Evolutionary conservation across 129 eudicot species (phyloP), one percentile per base, ranked within the genome.

Genomic region (Logfia minima): DNA sequence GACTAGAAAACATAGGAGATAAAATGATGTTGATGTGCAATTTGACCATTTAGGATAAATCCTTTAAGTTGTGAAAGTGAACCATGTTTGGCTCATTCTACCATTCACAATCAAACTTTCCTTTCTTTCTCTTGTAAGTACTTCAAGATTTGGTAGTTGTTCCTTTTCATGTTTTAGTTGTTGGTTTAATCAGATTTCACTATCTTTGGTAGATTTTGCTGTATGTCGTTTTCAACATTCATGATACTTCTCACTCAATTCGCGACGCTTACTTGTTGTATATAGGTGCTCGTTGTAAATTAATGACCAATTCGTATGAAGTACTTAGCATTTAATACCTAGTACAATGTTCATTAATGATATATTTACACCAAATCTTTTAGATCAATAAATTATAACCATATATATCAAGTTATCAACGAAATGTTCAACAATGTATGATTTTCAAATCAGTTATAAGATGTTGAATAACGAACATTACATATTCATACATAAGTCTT

Each of bases 31-130:
- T 16, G 75, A 55, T 68, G 68, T 14, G 56, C 45, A 56, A 22
- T 68, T 74, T 58, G 80, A 81, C 71, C 60, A 74, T 60, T 76
- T 48, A 28, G 84, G 80, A 81, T 81, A 81, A 75, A 71, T 68
- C 32, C 18, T 75, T 75, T 75, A 76, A 75, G 66, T 31, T 34
- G 65, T 75, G 84, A 81, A 75, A 81, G 66, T 60, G 80, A 68
- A 59, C 66, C 55, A 58, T 41, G 32, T 68, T 66, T 74, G 80
- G 71, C 75, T 56, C 80, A 74, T 74, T 67, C 70, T 64, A 29
- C 70, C 64, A 16, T 74, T 74, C 79, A 34, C 71, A 55, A 68
- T 80, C 84, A 74, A 28, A 35, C 67, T 9, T 41, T 67, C 39
- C 9, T 60, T 78, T 70, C 39, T 71, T 78, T 78, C 37, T 48